A percentile compares a stretch with the other conserved stretches of the same genome.
Evolutionary conservation across 257 asterid species (phyloP).

Genomic region (Solanum megistacrolobum): DNA sequence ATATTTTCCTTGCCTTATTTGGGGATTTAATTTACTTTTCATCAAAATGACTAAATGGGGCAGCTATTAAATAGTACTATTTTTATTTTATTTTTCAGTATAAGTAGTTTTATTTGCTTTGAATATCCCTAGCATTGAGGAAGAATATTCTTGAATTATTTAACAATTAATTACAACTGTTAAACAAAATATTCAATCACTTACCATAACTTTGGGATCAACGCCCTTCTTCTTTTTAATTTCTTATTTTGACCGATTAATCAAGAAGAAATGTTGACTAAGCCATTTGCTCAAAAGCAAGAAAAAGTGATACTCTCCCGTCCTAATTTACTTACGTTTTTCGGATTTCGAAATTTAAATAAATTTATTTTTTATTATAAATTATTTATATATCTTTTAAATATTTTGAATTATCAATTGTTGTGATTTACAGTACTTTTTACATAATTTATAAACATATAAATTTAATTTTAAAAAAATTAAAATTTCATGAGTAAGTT

Average conservation of each 20-base stretch:
- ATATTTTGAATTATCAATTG: too few species aligned
- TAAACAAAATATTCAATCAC: not conserved
- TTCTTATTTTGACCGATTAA: constrained; percentile 18
- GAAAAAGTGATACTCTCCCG: not conserved
- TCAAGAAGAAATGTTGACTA: not conserved
- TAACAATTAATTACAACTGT: constrained; percentile 15
- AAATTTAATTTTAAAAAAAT: too few species aligned
- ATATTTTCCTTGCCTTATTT: not conserved
- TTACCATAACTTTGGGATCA: constrained; percentile 20
- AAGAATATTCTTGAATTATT: constrained; percentile 39
- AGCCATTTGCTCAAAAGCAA: not conserved
- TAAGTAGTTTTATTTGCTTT: not conserved
- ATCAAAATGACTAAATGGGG: not conserved
- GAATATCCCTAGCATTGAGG: constrained; percentile 41
- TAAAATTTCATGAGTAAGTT: too few species aligned
- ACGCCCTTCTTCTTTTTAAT: constrained; percentile 19
- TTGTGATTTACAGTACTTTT: too few species aligned
- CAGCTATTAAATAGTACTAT: not conserved
- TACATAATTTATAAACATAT: too few species aligned
- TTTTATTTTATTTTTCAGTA: not conserved
- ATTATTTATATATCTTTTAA: too few species aligned
- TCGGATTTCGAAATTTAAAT: too few species aligned
- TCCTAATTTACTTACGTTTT: too few species aligned
- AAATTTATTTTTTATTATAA: too few species aligned
- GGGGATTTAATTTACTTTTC: not conserved